Evolutionary conservation across 2,329 filamentous ascomycete species (phyloP).

Genomic region (Xenosphaeropsis pyriputrescens): DNA sequence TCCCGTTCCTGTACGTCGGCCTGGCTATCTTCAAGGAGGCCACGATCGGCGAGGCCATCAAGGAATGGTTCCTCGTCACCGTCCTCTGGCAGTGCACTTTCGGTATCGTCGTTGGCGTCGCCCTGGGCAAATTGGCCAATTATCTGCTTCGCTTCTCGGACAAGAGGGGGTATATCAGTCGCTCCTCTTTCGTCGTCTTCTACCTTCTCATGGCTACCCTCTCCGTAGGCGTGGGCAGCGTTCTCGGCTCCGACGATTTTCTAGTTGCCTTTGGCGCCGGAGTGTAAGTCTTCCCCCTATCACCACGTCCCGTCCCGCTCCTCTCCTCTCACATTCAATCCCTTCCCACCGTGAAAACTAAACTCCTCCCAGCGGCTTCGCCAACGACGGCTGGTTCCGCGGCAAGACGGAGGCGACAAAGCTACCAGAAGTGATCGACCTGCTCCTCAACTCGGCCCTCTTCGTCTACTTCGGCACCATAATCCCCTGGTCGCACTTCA

Average conservation of each 20-base stretch:
- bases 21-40: conserved; percentile 68
- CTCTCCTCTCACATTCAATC: no score
- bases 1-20: conserved; percentile 76
- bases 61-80: conserved; percentile 71
- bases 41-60: conserved; percentile 14
- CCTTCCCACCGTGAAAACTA: no score
- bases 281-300: no score
- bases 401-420: conserved; percentile 80
- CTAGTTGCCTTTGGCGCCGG: conserved; percentile 87
- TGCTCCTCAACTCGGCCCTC: conserved; percentile 77
- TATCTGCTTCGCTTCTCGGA: conserved; percentile 75
- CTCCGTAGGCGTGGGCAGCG: conserved; percentile 78
- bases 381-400: conserved; percentile 90
- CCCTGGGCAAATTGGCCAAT: conserved; percentile 70
- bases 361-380: conserved; percentile 55
- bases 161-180: conserved; percentile 49
- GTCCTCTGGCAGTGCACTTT: conserved; percentile 74
- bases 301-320: no score
- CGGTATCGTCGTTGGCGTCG: conserved; percentile 61
- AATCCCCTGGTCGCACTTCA: conserved; percentile 65
- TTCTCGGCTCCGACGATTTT: conserved; percentile 81
- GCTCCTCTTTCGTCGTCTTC: conserved; percentile 27
- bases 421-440: conserved; percentile 86
- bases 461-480: conserved; percentile 88
- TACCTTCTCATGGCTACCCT: conserved; percentile 71